Percentiles rank a stretch among this genome's conserved stretches.
phyloP scores from a whole-genome alignment of 495 filamentous ascomycete genomes.

The Aspergillus nanangensis region DNA sequence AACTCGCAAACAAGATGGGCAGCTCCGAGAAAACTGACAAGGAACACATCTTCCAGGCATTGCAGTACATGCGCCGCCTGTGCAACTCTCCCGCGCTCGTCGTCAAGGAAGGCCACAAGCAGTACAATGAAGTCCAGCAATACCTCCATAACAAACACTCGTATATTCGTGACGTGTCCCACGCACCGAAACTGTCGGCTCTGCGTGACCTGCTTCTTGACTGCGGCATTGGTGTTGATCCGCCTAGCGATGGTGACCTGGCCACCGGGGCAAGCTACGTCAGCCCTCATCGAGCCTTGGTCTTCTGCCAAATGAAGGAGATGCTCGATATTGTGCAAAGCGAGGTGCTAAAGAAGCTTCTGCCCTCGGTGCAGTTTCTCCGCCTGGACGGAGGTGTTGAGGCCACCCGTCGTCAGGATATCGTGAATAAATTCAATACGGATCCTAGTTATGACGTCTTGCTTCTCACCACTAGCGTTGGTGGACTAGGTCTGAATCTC shows the following conservation, averaged over 20 bases:
- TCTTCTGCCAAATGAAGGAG: slow-evolving; percentile 99
- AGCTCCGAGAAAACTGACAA: slow-evolving; percentile 83
- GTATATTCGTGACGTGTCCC: slow-evolving; percentile 73
- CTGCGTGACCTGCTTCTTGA: slow-evolving; percentile 86
- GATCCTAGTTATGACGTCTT: slow-evolving; percentile 94
- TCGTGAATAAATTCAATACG: slow-evolving; percentile 97
- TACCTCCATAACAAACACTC: slow-evolving; percentile 65
- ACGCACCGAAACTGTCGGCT: slow-evolving; percentile 90
- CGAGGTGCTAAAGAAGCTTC: slow-evolving; percentile 77
- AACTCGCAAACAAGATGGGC: slow-evolving; percentile 71
- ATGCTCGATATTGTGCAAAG: slow-evolving; percentile 98
- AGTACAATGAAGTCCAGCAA: slow-evolving; percentile 78
- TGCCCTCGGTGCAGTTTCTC: slow-evolving; percentile 83
- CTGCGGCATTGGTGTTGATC: slow-evolving; percentile 81
- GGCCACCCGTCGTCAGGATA: slow-evolving; percentile 84
- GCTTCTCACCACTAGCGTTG: slow-evolving; percentile 89
- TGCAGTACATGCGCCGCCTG: slow-evolving; percentile 98
- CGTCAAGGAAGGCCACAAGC: slow-evolving; percentile 87
- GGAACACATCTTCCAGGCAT: slow-evolving; percentile 96
- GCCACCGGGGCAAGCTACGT: slow-evolving; percentile 74
- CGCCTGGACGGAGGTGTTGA: slow-evolving; percentile 91
- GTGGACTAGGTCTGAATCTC: slow-evolving; percentile 89
- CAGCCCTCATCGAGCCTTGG: slow-evolving; percentile 88
- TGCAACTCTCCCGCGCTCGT: slow-evolving; percentile 97
- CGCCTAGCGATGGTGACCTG: slow-evolving; percentile 49